A percentile compares a stretch with the other conserved stretches of the same genome.
These are phyloP conservation scores for Colletotrichum chlorophyti DNA, from an alignment of 2,329 filamentous ascomycete genomes.

Conservation along the genomic window DNA sequence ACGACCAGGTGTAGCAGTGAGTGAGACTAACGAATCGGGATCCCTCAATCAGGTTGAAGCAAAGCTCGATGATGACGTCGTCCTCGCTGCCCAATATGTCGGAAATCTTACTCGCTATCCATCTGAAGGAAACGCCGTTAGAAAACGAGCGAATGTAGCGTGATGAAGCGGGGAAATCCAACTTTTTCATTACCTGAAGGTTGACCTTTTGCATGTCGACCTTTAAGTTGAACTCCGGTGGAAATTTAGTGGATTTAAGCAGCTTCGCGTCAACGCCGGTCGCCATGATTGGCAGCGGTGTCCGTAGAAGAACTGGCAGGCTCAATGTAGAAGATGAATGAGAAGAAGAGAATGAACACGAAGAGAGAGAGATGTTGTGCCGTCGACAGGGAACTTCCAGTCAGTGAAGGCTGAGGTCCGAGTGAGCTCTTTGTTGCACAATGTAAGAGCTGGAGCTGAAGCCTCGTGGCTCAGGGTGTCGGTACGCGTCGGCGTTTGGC, in stretches of 20 bases:
- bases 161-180: conserved; percentile 11
- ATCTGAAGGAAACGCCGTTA: conserved; percentile 60
- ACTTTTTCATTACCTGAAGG: conserved; percentile 97
- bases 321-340: neutral
- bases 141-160: neutral
- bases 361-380: neutral
- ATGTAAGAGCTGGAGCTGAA: neutral
- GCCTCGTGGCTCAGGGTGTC: too few relatives aligned
- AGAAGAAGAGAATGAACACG: conserved; percentile 20
- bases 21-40: conserved; percentile 71
- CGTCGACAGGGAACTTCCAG: neutral
- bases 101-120: conserved; percentile 89
- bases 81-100: conserved; percentile 92
- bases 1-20: neutral
- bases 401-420: neutral
- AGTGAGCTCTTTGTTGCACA: neutral
- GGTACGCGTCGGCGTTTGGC: neutral
- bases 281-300: conserved; percentile 70
- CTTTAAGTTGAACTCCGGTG: conserved; percentile 90
- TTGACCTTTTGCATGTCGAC: conserved; percentile 99
- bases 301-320: too few relatives aligned
- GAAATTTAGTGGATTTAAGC: conserved; percentile 90
- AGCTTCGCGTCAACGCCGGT: conserved; percentile 88
- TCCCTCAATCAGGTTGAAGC: conserved; percentile 74
- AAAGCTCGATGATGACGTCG: conserved; percentile 92